Evolutionary conservation across 805 yeast genomes (phyloP).

Genomic region (Priceomyces fermenticarens): DNA sequence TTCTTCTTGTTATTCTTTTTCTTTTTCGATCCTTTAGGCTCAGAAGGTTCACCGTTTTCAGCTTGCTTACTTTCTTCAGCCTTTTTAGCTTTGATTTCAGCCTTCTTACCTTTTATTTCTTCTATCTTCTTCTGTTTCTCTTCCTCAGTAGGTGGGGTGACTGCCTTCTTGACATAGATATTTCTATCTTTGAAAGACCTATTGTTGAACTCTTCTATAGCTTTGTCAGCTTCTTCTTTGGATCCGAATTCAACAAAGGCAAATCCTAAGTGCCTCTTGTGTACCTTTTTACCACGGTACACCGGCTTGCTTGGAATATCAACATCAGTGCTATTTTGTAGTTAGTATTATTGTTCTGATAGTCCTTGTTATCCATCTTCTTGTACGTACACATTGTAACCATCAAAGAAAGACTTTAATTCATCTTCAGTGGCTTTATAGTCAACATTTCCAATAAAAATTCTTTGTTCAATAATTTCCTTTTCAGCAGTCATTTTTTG

Average conservation of each 20-base stretch:
- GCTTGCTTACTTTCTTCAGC: conserved; percentile 10
- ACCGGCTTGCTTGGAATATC: conserved; percentile 50
- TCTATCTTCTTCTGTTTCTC: conserved; percentile 37
- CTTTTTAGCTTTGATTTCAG: conserved; percentile 15
- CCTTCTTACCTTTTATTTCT: conserved; percentile 26
- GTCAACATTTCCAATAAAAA: conserved; percentile 43
- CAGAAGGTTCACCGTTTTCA: conserved; percentile 1
- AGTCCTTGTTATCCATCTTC: background rate
- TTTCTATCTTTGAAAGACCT: conserved; percentile 44
- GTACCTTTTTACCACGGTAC: conserved; percentile 30
- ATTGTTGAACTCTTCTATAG: conserved; percentile 41
- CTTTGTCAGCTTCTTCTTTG: conserved; percentile 43
- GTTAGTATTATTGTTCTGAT: conserved; percentile 11
- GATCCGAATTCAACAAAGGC: conserved; percentile 55
- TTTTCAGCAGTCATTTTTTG: conserved; percentile 17
- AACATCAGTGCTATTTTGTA: conserved; percentile 31
- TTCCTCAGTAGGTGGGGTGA: conserved; percentile 48
- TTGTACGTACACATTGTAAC: conserved; percentile 37
- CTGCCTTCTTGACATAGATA: conserved; percentile 52
- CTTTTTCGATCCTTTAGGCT: background rate
- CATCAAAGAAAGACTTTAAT: conserved; percentile 48
- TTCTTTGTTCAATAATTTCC: conserved; percentile 41
- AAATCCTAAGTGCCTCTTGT: conserved; percentile 51
- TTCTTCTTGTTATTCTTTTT: conserved; percentile 3
- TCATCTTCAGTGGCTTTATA: conserved; percentile 41